Evolutionary conservation across 169 alveolate genomes (phyloP).

Genomic region (Cryptosporidium ryanae): DNA sequence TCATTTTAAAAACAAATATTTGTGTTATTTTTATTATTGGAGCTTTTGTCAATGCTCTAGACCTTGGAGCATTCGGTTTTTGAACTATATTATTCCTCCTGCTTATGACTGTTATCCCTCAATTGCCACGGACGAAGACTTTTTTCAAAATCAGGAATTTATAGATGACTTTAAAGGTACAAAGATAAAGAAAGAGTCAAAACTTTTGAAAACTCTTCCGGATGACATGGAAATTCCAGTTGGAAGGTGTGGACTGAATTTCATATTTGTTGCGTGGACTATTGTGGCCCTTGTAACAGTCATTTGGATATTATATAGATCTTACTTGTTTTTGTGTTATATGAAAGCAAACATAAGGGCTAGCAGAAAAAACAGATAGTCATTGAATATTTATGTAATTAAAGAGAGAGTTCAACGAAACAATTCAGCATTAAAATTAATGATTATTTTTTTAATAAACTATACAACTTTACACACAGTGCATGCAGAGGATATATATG

Average conservation of each 20-base stretch:
- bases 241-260: conserved; percentile 33
- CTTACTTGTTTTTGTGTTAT: conserved; percentile 22
- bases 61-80: conserved; percentile 37
- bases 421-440: no score
- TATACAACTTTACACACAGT: no score
- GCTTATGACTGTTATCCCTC: conserved; percentile 69
- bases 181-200: not conserved
- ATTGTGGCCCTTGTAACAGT: not conserved
- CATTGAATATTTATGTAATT: not conserved
- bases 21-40: conserved; percentile 70
- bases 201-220: not conserved
- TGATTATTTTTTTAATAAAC: no score
- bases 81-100: conserved; percentile 54
- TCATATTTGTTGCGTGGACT: conserved; percentile 33
- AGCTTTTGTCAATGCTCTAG: conserved; percentile 62
- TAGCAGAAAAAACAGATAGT: not conserved
- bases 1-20: conserved; percentile 15
- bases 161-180: not conserved
- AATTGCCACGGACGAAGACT: conserved; percentile 48
- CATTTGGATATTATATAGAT: conserved; percentile 1
- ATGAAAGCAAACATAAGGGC: not conserved
- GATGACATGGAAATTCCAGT: conserved; percentile 67
- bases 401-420: no score
- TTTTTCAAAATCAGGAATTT: conserved; percentile 12
- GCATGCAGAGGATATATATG: no score